Conservation (phyloP, 306 rosid genomes). For the Rubus parviflorus region DNA sequence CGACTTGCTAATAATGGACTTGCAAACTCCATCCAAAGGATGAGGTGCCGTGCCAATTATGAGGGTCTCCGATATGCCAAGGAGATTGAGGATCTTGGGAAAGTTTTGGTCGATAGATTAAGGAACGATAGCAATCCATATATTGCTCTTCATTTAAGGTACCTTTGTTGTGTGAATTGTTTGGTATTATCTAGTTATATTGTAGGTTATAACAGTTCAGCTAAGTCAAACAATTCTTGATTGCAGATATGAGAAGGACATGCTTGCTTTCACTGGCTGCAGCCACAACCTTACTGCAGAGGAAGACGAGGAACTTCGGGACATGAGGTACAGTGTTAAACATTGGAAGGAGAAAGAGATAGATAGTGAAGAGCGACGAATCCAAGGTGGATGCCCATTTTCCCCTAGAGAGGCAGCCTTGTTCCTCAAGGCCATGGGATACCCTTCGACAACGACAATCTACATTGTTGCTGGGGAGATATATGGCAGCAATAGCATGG, state of each 20-base stretch:
- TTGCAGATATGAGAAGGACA: slow-evolving; percentile 94
- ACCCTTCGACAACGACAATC: slow-evolving; percentile 88
- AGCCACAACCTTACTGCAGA: slow-evolving; percentile 75
- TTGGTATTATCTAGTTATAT: background rate
- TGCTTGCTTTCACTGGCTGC: slow-evolving; percentile 99
- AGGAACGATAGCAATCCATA: slow-evolving; percentile 68
- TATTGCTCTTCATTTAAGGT: slow-evolving; percentile 95
- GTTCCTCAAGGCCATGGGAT: slow-evolving; percentile 96
- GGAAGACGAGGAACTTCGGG: slow-evolving; percentile 72
- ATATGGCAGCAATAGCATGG: slow-evolving; percentile 77
- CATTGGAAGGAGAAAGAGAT: slow-evolving; percentile 99
- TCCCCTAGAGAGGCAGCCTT: slow-evolving; percentile 93
- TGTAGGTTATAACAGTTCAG: background rate
- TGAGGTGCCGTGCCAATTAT: slow-evolving; percentile 87
- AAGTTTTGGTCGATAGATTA: slow-evolving; percentile 65
- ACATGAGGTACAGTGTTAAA: slow-evolving; percentile 81
- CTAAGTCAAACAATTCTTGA: slow-evolving; percentile 11
- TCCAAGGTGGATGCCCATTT: slow-evolving; percentile 96
- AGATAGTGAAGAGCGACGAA: slow-evolving; percentile 61
- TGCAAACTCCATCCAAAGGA: slow-evolving; percentile 76
- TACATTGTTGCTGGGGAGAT: slow-evolving; percentile 98
- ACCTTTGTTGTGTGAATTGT: background rate
- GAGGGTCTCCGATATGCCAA: slow-evolving; percentile 67
- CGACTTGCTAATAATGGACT: slow-evolving; percentile 88
- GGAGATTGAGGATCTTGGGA: slow-evolving; percentile 90